Conservation (phyloP, 2,329 filamentous ascomycete genomes). For the Bimuria novae-zelandiae region DNA sequence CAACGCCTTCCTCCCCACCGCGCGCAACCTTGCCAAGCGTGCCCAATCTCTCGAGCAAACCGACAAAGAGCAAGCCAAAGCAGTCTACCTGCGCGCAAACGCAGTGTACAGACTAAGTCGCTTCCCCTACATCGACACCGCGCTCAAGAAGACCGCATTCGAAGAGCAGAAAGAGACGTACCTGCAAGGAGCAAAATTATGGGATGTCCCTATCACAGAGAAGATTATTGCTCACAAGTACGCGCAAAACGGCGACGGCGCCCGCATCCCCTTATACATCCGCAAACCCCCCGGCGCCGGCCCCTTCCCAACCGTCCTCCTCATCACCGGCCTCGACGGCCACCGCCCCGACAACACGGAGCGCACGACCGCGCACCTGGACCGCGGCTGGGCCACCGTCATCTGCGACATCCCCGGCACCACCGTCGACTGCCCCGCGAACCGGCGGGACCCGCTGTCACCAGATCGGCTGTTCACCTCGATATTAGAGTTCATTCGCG, state of each 20-base stretch:
- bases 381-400: slow-evolving; percentile 55
- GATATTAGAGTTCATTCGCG: slow-evolving; percentile 57
- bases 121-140: slow-evolving; percentile 62
- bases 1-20: slow-evolving; percentile 62
- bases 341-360: slow-evolving; percentile 57
- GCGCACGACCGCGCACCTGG: slow-evolving; percentile 52
- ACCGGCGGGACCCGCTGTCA: slow-evolving; percentile 51
- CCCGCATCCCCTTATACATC: slow-evolving; percentile 66
- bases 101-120: slow-evolving; percentile 73
- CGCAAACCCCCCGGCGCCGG: slow-evolving; percentile 55
- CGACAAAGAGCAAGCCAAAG: slow-evolving; percentile 58
- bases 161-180: slow-evolving; percentile 68
- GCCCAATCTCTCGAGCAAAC: slow-evolving; percentile 57
- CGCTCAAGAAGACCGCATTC: slow-evolving; percentile 64
- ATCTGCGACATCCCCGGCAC: slow-evolving; percentile 62
- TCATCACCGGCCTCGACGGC: slow-evolving; percentile 63
- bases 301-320: slow-evolving; percentile 56
- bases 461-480: slow-evolving; percentile 59
- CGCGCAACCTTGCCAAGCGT: slow-evolving; percentile 58
- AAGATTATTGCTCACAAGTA: slow-evolving; percentile 62
- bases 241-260: slow-evolving; percentile 56
- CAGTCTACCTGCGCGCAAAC: slow-evolving; percentile 70
- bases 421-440: slow-evolving; percentile 57
- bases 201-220: slow-evolving; percentile 62
- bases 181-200: slow-evolving; percentile 54